Evolutionary conservation across 2,329 filamentous ascomycete species (phyloP), one percentile per base, ranked within the genome.

Genomic region (Penicillium sp.): DNA sequence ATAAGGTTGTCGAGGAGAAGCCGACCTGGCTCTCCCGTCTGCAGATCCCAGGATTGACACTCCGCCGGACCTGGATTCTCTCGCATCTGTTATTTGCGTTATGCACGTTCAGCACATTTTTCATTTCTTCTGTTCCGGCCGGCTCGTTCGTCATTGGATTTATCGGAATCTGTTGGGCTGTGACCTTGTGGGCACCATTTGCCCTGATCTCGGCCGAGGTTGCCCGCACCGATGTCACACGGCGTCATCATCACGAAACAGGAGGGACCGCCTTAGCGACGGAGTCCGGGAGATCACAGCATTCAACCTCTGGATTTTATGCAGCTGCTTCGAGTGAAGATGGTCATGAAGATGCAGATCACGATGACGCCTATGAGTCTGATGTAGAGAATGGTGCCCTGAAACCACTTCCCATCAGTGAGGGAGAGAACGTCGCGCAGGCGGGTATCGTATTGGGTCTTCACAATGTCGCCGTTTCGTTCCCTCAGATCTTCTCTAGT

Each of bases 131-230:
- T 2, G 88, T 92, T 7, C 81, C 85, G 59, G 86, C 84, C 10
- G 94, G 91, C 1, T 96, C 91, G 0, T 82, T 87, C 1, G 84
- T 97, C 37, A 89, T 97, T 58, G 91, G 88, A 1, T 80, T 95
- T 26, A 88, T 96, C 52, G 94, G 94, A 37, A 87, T 98, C 60
- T 93, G 92, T 1, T 98, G 94, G 94, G 93, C 93, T 25, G 81
- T 97, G 70, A 93, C 93, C 1, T 86, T 96, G 28, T 98, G 94
- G 94, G 94, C 93, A 0, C 94, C 94, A 0, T 98, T 94, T 80
- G 93, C 94, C 42, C 90, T 98, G 69, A 97, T 98, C 73, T 93
- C 92, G 49, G 92, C 92, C 5, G 94, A 98, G 76, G 93, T 98
- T 64, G 91, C 90, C 62, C 90, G 89, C 62, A 88, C 92, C 6